A percentile compares a stretch with the other conserved stretches of the same genome.
phyloP scores from a whole-genome alignment of 1,139 yeast genomes.

The Sugiyamaella neomexicana region DNA sequence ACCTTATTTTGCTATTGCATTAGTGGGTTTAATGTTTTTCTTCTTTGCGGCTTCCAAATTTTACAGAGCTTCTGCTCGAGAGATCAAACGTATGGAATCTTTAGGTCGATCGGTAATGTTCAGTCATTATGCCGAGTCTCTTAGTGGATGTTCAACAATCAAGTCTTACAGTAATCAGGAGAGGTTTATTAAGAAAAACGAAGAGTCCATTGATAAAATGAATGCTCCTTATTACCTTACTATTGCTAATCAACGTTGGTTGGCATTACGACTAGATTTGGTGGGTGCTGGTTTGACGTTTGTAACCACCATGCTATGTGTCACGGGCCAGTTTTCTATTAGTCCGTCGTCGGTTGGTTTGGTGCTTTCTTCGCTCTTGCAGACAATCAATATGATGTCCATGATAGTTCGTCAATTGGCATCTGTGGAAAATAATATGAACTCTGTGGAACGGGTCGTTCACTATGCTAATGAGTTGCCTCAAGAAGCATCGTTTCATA shows the following conservation, averaged over 20 bases:
- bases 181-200: constrained; percentile 54
- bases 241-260: constrained; percentile 77
- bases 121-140: constrained; percentile 72
- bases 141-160: constrained; percentile 71
- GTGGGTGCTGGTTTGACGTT: constrained; percentile 50
- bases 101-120: constrained; percentile 72
- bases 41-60: constrained; percentile 55
- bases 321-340: constrained; percentile 60
- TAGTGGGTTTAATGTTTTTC: constrained; percentile 53
- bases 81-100: constrained; percentile 80
- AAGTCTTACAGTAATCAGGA: constrained; percentile 55
- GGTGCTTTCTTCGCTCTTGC: constrained; percentile 51
- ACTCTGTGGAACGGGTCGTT: constrained; percentile 78
- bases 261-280: constrained; percentile 60
- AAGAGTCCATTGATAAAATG: constrained; percentile 56
- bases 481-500: constrained; percentile 57
- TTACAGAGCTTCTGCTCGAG: constrained; percentile 80
- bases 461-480: constrained; percentile 71
- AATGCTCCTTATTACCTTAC: constrained; percentile 71
- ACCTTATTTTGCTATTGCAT: constrained; percentile 75
- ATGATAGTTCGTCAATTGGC: constrained; percentile 52
- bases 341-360: constrained; percentile 71
- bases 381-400: constrained; percentile 35
- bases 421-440: constrained; percentile 78
- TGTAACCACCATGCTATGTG: constrained; percentile 59